Evolutionary conservation across 2,329 filamentous ascomycete species (phyloP).

Genomic region (Aphanocladium album): DNA sequence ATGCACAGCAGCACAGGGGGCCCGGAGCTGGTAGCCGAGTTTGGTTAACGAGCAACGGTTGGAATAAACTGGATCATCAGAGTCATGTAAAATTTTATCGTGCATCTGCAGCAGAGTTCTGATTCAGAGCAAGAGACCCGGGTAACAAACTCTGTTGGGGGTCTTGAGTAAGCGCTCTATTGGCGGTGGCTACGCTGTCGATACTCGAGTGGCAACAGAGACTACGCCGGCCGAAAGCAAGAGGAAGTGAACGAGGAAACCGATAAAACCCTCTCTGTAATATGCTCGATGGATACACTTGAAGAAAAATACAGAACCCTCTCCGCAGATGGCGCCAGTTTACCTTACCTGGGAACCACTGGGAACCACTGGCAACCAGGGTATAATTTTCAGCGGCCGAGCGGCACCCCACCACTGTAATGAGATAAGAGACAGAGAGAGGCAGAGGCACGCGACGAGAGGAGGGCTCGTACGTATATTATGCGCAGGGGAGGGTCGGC

Average conservation of each 20-base stretch:
- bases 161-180: too few relatives aligned
- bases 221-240: too few relatives aligned
- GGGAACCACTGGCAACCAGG: too few relatives aligned
- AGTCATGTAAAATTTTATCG: background rate
- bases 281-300: background rate
- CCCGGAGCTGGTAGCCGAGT: background rate
- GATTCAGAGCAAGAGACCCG: background rate
- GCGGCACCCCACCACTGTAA: background rate
- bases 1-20: background rate
- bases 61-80: background rate
- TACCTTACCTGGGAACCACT: background rate
- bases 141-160: background rate
- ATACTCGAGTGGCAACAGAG: too few relatives aligned
- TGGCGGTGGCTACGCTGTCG: too few relatives aligned
- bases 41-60: background rate
- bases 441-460: too few relatives aligned
- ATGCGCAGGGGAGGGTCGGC: background rate
- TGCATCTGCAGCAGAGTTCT: background rate
- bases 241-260: too few relatives aligned
- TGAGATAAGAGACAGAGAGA: background rate
- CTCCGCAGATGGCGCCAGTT: slow-evolving; percentile 2
- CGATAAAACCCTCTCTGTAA: too few relatives aligned
- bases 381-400: background rate
- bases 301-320: slow-evolving; percentile 5
- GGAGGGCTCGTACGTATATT: background rate